Percentiles rank a stretch among this genome's conserved stretches.
Conservation (phyloP, 257 asterid species). For the Cinchona pubescens region DNA sequence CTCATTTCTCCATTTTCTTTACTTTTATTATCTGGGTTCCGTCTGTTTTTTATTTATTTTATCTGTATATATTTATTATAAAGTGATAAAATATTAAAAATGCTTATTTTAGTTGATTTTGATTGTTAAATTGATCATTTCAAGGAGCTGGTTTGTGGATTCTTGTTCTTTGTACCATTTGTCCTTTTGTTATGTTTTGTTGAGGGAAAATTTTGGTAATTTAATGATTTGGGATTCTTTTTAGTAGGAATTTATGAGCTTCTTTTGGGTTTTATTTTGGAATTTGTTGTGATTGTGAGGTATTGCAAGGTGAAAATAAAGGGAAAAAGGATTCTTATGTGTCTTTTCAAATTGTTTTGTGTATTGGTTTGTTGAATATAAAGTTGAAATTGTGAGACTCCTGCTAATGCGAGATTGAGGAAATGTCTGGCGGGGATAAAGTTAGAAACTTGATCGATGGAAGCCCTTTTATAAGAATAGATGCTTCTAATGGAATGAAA, state of each 20-base stretch:
- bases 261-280: neutral
- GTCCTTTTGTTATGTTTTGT: neutral
- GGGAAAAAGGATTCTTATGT: neutral
- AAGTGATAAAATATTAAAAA: neutral
- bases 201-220: neutral
- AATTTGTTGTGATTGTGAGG: neutral
- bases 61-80: neutral
- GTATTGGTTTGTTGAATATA: no score
- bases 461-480: neutral
- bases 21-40: constrained; percentile 1
- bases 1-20: neutral
- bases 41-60: neutral
- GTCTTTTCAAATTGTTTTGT: neutral
- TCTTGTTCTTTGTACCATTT: neutral
- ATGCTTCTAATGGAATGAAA: no score
- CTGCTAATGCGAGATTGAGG: neutral
- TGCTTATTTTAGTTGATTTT: neutral
- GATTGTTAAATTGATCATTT: neutral
- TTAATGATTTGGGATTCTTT: neutral
- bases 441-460: neutral
- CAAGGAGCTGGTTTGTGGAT: neutral
- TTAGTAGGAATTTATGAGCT: neutral
- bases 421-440: neutral
- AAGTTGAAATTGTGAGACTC: neutral
- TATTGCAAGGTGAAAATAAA: neutral